Evolutionary conservation across 345 rosid species (phyloP), one percentile per base, ranked within the genome.

Genomic region (Heritiera fomes): DNA sequence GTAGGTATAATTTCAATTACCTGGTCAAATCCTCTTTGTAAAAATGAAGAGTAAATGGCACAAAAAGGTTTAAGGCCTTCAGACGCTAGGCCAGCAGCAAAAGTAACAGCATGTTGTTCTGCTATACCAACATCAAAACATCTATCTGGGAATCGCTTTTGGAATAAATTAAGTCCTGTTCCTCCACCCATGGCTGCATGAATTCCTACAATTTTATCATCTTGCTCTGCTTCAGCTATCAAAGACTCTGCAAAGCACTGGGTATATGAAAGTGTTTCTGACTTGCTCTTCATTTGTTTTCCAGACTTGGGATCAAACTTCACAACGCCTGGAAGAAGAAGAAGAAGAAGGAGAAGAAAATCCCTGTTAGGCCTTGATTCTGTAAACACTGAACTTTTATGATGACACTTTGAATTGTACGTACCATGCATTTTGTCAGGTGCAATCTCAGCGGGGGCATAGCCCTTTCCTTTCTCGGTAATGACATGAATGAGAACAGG

Each of bases 181-280:
- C 92, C 89, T 73, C 90, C 89, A 23, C 92, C 92, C 92, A 87
- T 83, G 3, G 92, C 89, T 7, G 88, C 92, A 58, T 89, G 92
- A n/a, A 87, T 84, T 18, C 85, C 92, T 7, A 89, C 87, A 13
- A 89, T 83, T 55, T 75, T 86, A 5, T 82, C 84, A 34, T 87
- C 92, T 28, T n/a, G 52, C 75, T 85, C 83, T 11, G 89, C 89
- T 81, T 87, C 88, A 23, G 85, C 86, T 17, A 87, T 85, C 78
- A 86, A 78, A 8, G 90, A 83, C 66, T 89, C 85, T 0, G 86
- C 89, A 78, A 87, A 86, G 78, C 82, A 86, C 47, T 73, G 79
- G 0, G 85, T 82, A 75, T 83, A 84, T 0, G 86, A 81, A 13
- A n/a, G 76, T 2, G 89, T 86, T 2, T 61, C 53, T 2, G 81